Conservation (phyloP, 192 early-diverging fungal genomes). For the Powellomyces hirtus region DNA sequence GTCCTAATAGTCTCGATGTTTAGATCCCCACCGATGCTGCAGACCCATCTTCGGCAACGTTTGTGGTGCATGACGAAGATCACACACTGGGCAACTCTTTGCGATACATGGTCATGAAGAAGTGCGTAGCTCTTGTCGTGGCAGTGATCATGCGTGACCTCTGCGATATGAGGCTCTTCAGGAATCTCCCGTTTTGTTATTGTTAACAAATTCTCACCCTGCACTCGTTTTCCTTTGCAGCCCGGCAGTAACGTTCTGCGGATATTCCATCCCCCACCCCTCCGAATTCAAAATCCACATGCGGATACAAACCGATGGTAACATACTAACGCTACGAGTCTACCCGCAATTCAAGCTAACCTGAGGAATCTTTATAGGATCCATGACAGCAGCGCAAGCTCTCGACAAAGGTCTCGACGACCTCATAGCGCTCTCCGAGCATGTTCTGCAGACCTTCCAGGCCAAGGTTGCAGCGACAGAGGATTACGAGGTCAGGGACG, state of each 20-base stretch:
- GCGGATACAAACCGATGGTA: conserved; percentile 89
- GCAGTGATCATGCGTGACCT: too few relatives aligned
- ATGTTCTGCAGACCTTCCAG: conserved; percentile 64
- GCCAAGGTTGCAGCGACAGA: conserved; percentile 39
- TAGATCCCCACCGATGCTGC: conserved; percentile 43
- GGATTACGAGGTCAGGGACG: conserved; percentile 30
- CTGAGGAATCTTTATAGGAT: conserved; percentile 40
- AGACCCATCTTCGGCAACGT: conserved; percentile 80
- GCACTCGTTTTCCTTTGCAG: too few relatives aligned
- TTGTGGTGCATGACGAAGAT: conserved; percentile 89
- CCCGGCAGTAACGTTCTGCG: conserved; percentile 85
- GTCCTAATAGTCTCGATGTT: too few relatives aligned
- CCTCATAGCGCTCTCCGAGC: conserved; percentile 66
- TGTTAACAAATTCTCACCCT: too few relatives aligned
- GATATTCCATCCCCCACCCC: conserved; percentile 97
- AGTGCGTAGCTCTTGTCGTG: conserved; percentile 71
- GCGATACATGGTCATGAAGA: conserved; percentile 92
- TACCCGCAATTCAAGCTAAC: too few relatives aligned
- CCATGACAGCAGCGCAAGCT: conserved; percentile 79
- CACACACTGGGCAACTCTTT: conserved; percentile 95
- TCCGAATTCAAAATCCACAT: conserved; percentile 89
- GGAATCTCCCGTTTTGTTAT: too few relatives aligned
- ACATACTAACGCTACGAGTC: too few relatives aligned
- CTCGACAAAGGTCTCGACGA: conserved; percentile 86
- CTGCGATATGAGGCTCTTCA: too few relatives aligned